phyloP scores from a whole-genome alignment of 2,329 filamentous ascomycete species.

The Trichoderma koningii region DNA sequence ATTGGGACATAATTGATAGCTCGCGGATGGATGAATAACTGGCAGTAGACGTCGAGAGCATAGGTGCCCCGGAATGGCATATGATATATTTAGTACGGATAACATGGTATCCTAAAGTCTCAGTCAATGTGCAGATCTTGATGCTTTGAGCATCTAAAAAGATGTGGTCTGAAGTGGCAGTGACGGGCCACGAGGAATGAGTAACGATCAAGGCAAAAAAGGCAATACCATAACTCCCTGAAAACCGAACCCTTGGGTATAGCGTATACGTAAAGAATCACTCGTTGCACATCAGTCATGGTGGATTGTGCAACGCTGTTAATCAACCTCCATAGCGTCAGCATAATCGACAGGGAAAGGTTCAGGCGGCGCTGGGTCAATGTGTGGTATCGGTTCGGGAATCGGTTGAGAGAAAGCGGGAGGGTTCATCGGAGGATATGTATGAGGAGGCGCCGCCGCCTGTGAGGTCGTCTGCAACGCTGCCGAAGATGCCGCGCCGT shows the following conservation, averaged over 20 bases:
- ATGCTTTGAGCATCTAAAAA: background rate
- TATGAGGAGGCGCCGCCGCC: background rate
- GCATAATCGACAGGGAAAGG: slow-evolving; percentile 42
- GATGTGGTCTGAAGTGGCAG: background rate
- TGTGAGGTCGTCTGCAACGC: slow-evolving; percentile 3
- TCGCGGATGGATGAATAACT: too few species aligned
- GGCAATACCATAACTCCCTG: background rate
- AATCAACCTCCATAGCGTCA: slow-evolving; percentile 69
- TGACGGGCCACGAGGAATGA: background rate
- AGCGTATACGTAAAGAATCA: slow-evolving; percentile 5
- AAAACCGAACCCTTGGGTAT: slow-evolving; percentile 14
- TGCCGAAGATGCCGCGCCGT: background rate
- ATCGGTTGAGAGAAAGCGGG: too few species aligned
- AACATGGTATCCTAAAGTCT: background rate
- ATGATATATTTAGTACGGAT: background rate
- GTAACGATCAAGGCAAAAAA: background rate
- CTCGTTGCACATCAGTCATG: slow-evolving; percentile 9
- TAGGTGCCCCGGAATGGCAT: background rate
- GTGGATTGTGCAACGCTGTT: background rate
- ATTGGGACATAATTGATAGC: too few species aligned
- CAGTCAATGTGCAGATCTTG: slow-evolving; percentile 4
- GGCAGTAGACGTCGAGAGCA: too few species aligned
- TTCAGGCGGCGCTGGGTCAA: slow-evolving; percentile 3
- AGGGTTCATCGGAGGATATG: too few species aligned
- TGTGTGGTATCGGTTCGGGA: background rate